Evolutionary conservation across 306 rosid species (phyloP), one percentile per base, ranked within the genome.

Genomic region (Dryas drummondii): DNA sequence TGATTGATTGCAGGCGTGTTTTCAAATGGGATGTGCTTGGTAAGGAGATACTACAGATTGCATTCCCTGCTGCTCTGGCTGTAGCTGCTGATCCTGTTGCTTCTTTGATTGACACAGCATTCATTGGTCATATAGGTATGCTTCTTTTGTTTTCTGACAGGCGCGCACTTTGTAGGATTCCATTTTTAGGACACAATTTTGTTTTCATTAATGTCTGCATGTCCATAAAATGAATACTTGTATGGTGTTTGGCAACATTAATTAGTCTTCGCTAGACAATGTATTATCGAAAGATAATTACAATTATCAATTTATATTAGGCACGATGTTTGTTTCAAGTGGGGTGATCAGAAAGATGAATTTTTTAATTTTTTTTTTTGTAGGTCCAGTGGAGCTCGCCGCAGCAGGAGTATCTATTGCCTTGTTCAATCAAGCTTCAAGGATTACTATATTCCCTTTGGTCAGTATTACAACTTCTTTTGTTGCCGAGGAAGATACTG

Each of bases 11-110:
- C 82, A 94, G 98, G 44, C 79, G 60, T 67, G 84, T 96, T 66
- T 92, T 90, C 84, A 90, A 89, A 88, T 71, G 87, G 86, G 99
- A 96, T 26, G 60, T 83, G 4, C 80, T 96, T 63, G 93, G 90
- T 17, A 79, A 84, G 62, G 99, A 96, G 85, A 85, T 96, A 4
- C 85, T 96, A 9, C 88, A 89, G 68, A 96, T 96, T 70, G 99
- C 98, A 52, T 47, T 96, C 27, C 99, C 99, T 14, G 96, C 96
- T 80, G 97, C 98, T 48, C 78, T 96, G 48, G 98, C 97, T 61
- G 96, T 96, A 67, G 98, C 99, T 49, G 97, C 99, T 83, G 99
- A 96, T 80, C 99, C 99, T 54, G 81, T 96, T 73, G 99, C 98
- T 77, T 96, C 99, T 77, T 90, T 96, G 17, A 90, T 96, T 13